Percentiles rank a stretch among this genome's conserved stretches.
These are phyloP conservation scores for Phoma sp. DNA, from an alignment of 2,329 filamentous ascomycete species.

Conservation along the genomic window DNA sequence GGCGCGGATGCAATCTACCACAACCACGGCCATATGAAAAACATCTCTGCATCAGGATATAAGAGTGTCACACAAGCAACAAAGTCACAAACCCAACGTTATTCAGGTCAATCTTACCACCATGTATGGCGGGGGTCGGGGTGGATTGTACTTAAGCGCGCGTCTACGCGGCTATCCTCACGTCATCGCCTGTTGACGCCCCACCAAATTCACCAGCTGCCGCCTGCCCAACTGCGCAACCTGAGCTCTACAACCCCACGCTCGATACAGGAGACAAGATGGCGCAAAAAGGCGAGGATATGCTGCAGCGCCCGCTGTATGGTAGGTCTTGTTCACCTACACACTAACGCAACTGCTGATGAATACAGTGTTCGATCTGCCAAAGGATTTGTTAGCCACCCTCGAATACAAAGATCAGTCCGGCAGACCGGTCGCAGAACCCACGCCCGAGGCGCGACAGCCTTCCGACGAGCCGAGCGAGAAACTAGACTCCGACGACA, in stretches of 20 bases:
- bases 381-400: conserved; percentile 72
- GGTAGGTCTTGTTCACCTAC: conserved; percentile 27
- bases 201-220: conserved; percentile 16
- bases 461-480: conserved; percentile 36
- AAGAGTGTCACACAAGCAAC: too few relatives aligned
- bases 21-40: too few relatives aligned
- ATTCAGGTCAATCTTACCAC: too few relatives aligned
- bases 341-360: conserved; percentile 18
- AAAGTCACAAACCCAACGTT: too few relatives aligned
- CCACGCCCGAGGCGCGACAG: conserved; percentile 14
- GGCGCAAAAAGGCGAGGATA: conserved; percentile 38
- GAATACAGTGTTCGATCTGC: conserved; percentile 77
- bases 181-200: conserved; percentile 21
- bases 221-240: conserved; percentile 3
- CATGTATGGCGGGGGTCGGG: too few relatives aligned
- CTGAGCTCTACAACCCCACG: neutral
- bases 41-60: too few relatives aligned
- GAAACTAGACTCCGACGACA: conserved; percentile 45
- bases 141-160: conserved; percentile 2
- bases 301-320: conserved; percentile 49
- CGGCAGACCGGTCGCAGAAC: conserved; percentile 25
- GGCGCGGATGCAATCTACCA: too few relatives aligned
- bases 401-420: conserved; percentile 62
- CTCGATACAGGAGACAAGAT: conserved; percentile 16
- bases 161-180: conserved; percentile 13